phyloP scores from a whole-genome alignment of 768 basidiomycete genomes.

The Zangia roseola region DNA sequence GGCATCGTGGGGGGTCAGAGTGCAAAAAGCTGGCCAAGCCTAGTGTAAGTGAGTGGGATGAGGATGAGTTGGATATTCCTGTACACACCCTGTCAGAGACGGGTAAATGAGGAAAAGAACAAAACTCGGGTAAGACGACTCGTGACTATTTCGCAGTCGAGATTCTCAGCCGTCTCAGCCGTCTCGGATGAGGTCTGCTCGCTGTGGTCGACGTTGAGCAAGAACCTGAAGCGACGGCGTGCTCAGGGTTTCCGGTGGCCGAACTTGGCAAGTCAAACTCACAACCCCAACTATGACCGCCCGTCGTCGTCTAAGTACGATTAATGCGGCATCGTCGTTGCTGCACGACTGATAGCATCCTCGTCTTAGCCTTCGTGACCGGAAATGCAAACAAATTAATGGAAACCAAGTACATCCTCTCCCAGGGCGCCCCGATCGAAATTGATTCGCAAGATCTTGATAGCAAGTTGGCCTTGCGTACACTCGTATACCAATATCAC shows the following conservation, averaged over 20 bases:
- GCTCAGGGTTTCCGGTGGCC: conserved; percentile 1
- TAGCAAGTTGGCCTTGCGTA: conserved; percentile 46
- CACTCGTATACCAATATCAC: not conserved
- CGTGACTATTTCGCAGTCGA: conserved; percentile 5
- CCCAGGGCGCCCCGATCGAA: conserved; percentile 61
- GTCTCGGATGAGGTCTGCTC: conserved; percentile 1
- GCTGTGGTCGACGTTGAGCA: conserved; percentile 17
- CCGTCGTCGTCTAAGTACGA: conserved; percentile 26
- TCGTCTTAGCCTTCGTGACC: conserved; percentile 84
- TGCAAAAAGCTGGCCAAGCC: not conserved
- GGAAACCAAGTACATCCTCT: conserved; percentile 85
- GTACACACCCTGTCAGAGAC: not conserved
- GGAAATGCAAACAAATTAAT: conserved; percentile 91
- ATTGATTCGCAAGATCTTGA: conserved; percentile 80
- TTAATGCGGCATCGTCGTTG: not conserved
- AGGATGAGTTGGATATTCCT: not conserved
- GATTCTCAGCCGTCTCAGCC: conserved; percentile 8
- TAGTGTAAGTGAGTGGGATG: not conserved
- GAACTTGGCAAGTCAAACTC: not conserved
- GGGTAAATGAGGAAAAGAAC: not conserved
- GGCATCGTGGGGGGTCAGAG: conserved; percentile 46
- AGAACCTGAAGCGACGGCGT: conserved; percentile 8
- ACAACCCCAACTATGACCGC: conserved; percentile 16
- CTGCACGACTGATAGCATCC: conserved; percentile 9
- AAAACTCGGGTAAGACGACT: not conserved